These are phyloP conservation scores for Datisca glomerata DNA, from an alignment of 306 rosid genomes.

Conservation along the genomic window DNA sequence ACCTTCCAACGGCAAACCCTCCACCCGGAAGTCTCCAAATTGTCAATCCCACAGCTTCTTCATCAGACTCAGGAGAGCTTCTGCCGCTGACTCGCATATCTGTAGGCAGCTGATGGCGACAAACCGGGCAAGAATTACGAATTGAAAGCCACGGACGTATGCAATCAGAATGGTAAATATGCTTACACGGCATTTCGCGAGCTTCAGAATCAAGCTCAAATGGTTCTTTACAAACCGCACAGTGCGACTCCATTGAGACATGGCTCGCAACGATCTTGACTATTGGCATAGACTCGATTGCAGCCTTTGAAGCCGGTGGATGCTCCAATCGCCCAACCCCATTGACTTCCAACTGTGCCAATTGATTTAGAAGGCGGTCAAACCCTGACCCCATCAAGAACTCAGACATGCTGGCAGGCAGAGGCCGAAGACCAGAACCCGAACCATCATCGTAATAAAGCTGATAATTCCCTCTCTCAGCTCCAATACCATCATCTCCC, in stretches of 20 bases:
- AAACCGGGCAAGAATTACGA: conserved; percentile 67
- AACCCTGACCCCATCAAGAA: conserved; percentile 59
- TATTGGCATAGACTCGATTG: conserved; percentile 54
- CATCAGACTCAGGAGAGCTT: conserved; percentile 26
- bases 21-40: conserved; percentile 74
- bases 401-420: conserved; percentile 45
- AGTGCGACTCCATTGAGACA: conserved; percentile 40
- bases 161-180: conserved; percentile 56
- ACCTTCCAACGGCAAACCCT: conserved; percentile 74
- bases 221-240: conserved; percentile 52
- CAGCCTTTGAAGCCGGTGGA: conserved; percentile 55
- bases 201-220: conserved; percentile 50
- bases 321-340: conserved; percentile 30
- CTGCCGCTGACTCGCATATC: conserved; percentile 31
- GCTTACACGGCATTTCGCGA: conserved; percentile 69
- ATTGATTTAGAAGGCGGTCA: conserved; percentile 49
- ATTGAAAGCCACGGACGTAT: conserved; percentile 61
- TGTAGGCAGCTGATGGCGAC: conserved; percentile 52
- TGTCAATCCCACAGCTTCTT: conserved; percentile 45
- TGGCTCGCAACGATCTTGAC: conserved; percentile 36
- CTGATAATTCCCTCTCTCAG: conserved; percentile 39
- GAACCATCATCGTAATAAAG: conserved; percentile 56
- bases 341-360: conserved; percentile 37
- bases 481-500: conserved; percentile 27
- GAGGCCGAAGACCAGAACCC: conserved; percentile 43